phyloP scores from a whole-genome alignment of 495 filamentous ascomycete genomes.

The Podospora pseudoanserina region DNA sequence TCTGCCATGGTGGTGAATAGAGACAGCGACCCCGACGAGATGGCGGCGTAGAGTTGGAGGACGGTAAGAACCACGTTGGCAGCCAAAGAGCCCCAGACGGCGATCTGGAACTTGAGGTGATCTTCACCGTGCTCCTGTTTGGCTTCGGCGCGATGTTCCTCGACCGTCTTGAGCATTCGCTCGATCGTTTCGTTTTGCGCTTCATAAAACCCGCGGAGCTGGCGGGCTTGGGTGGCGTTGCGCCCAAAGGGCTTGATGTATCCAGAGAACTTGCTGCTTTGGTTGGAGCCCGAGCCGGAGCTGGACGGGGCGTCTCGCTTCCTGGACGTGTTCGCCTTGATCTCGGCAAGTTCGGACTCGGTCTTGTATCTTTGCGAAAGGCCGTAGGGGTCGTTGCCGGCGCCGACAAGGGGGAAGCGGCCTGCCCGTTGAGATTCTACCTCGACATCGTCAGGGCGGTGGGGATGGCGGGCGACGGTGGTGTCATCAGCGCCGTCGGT shows the following conservation, averaged over 20 bases:
- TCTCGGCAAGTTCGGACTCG: conserved; percentile 68
- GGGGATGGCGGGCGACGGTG: conserved; percentile 45
- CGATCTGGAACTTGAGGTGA: conserved; percentile 80
- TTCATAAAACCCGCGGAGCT: conserved; percentile 82
- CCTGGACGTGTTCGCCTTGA: conserved; percentile 77
- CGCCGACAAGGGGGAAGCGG: conserved; percentile 43
- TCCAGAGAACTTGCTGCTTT: conserved; percentile 18
- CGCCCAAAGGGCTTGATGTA: conserved; percentile 32
- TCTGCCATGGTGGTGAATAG: conserved; percentile 98
- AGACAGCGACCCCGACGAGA: conserved; percentile 81
- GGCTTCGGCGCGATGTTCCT: conserved; percentile 80
- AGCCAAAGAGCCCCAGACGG: conserved; percentile 81
- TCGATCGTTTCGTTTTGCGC: conserved; percentile 91
- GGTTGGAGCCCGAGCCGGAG: conserved; percentile 29
- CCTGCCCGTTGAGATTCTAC: conserved; percentile 60
- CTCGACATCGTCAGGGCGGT: conserved; percentile 55
- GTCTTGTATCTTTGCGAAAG: conserved; percentile 78
- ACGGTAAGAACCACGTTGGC: conserved; percentile 77
- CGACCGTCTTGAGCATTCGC: conserved; percentile 84
- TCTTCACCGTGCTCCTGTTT: conserved; percentile 76
- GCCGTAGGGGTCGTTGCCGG: conserved; percentile 73
- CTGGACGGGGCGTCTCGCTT: conserved; percentile 54
- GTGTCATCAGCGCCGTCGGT: conserved; percentile 42
- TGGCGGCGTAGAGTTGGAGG: conserved; percentile 85
- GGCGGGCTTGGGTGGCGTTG: conserved; percentile 51